Conservation (phyloP, 2,329 filamentous ascomycete species). For the Sporothrix dimorphospora region DNA sequence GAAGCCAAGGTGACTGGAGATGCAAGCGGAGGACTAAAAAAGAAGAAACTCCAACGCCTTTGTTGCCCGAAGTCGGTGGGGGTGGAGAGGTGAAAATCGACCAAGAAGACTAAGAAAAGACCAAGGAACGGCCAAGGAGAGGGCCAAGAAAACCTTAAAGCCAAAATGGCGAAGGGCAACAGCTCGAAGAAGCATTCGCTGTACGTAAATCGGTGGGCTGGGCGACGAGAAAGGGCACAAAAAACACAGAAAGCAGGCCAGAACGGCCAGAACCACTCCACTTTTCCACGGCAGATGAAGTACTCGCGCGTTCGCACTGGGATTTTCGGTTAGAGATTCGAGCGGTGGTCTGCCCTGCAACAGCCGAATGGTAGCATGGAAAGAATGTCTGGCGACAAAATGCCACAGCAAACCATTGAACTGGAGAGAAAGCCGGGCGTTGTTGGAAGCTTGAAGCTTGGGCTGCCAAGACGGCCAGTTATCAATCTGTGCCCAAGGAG, state of each 20-base stretch:
- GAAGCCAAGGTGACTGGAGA: background rate
- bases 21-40: background rate
- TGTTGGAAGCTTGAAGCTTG: background rate
- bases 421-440: background rate
- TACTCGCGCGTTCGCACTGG: background rate
- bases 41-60: background rate
- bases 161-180: background rate
- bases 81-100: background rate
- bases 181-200: background rate
- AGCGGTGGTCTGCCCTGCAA: background rate
- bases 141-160: background rate
- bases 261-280: background rate
- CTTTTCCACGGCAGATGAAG: background rate
- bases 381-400: background rate
- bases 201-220: background rate
- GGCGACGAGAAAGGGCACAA: too few relatives aligned
- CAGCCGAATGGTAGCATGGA: background rate
- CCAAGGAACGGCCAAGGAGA: background rate
- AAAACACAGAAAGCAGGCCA: background rate
- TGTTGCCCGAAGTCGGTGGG: constrained; percentile 16
- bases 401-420: background rate
- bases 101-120: too few relatives aligned
- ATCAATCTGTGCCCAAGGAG: constrained; percentile 10
- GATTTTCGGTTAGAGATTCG: background rate
- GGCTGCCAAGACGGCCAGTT: constrained; percentile 12